phyloP scores from a whole-genome alignment of 2,329 filamentous ascomycete genomes.

The Exophiala spinifera region DNA sequence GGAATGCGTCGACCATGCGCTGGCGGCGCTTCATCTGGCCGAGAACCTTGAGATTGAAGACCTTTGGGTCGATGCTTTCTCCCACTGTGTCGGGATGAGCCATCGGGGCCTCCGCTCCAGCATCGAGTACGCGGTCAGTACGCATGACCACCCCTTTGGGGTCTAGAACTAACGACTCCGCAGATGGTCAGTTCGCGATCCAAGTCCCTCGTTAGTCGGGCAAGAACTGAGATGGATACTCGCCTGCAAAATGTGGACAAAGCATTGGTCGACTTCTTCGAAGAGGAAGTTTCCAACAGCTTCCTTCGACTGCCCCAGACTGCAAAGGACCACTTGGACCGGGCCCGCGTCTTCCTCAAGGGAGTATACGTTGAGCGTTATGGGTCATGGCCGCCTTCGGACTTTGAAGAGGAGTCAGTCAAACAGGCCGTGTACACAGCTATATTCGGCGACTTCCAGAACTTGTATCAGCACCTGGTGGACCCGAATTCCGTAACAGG shows the following conservation, averaged over 20 bases:
- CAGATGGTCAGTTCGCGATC: constrained; percentile 50
- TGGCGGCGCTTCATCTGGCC: constrained; percentile 65
- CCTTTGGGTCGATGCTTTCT: constrained; percentile 71
- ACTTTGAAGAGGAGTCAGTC: constrained; percentile 49
- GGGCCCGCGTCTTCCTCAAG: constrained; percentile 67
- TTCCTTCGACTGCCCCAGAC: constrained; percentile 62
- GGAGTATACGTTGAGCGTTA: constrained; percentile 65
- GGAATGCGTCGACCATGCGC: constrained; percentile 63
- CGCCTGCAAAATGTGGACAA: constrained; percentile 57
- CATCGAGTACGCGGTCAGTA: constrained; percentile 24
- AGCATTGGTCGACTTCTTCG: constrained; percentile 65
- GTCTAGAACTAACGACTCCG: constrained; percentile 5
- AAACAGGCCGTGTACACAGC: constrained; percentile 56
- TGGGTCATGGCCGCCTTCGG: constrained; percentile 67
- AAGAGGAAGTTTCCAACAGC: constrained; percentile 65
- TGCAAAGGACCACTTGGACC: constrained; percentile 65
- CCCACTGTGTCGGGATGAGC: constrained; percentile 73
- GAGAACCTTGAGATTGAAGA: constrained; percentile 62
- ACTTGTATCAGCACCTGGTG: constrained; percentile 67
- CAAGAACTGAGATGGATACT: constrained; percentile 63
- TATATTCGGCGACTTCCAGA: constrained; percentile 68
- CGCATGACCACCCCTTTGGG: neutral
- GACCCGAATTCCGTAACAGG: constrained; percentile 45
- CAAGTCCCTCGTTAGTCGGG: constrained; percentile 62
- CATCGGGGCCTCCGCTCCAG: constrained; percentile 26